Conservation (phyloP, 169 alveolate genomes). For the Babesia divergens region DNA sequence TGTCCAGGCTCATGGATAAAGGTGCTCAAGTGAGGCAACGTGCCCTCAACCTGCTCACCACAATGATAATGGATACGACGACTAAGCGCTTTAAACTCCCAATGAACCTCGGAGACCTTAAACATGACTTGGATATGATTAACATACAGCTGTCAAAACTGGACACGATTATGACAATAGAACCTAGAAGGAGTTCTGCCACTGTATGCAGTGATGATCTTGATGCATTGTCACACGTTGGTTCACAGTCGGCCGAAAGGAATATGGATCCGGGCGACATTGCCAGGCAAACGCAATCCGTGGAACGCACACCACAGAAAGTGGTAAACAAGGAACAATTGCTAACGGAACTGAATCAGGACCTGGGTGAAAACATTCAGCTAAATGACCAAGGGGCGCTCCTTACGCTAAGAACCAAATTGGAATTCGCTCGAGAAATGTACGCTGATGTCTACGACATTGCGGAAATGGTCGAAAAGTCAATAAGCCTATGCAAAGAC, state of each 20-base stretch:
- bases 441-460: slow-evolving; percentile 56
- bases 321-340: background rate
- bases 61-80: slow-evolving; percentile 66
- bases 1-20: slow-evolving; percentile 69
- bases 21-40: slow-evolving; percentile 77
- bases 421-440: slow-evolving; percentile 52
- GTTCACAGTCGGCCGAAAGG: background rate
- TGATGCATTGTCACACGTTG: background rate
- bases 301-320: background rate
- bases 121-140: slow-evolving; percentile 50
- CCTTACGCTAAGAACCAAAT: slow-evolving; percentile 14
- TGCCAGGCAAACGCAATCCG: slow-evolving; percentile 4
- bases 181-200: background rate
- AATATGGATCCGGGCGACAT: background rate
- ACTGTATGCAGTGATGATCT: background rate
- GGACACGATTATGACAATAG: background rate
- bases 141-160: slow-evolving; percentile 34
- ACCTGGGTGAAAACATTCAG: slow-evolving; percentile 20
- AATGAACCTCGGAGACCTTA: slow-evolving; percentile 42
- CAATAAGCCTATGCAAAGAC: slow-evolving; percentile 17
- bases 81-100: slow-evolving; percentile 62
- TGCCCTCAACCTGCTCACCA: slow-evolving; percentile 68
- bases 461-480: slow-evolving; percentile 32
- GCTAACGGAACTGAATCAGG: slow-evolving; percentile 19
- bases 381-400: background rate